These are phyloP conservation scores for Yarrowia sp. DNA, from an alignment of 805 yeast genomes.

Conservation along the genomic window DNA sequence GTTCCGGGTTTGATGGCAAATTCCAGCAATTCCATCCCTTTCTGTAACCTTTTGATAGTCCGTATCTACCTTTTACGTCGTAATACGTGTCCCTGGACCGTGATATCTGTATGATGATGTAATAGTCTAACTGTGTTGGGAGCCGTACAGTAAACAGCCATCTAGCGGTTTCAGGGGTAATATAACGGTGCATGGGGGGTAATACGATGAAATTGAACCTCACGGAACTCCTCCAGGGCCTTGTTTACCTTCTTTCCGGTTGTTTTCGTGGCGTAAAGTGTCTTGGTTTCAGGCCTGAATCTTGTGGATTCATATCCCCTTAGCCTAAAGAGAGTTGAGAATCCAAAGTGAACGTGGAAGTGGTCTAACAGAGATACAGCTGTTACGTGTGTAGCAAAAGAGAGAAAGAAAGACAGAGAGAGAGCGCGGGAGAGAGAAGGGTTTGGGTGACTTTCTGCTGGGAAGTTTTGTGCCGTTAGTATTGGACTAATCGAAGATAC, in stretches of 20 bases:
- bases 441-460: neutral
- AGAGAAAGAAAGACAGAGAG: neutral
- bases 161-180: neutral
- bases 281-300: conserved; percentile 6
- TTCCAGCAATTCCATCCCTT: conserved; percentile 16
- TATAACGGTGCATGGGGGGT: neutral
- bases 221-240: neutral
- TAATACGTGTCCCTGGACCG: conserved; percentile 16
- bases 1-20: conserved; percentile 26
- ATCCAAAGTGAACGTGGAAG: conserved; percentile 13
- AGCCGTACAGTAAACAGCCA: neutral
- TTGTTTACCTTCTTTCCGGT: neutral
- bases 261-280: neutral
- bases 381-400: neutral
- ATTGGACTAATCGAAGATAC: neutral
- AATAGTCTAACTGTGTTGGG: conserved; percentile 3
- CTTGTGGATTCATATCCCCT: neutral
- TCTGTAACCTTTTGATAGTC: conserved; percentile 11
- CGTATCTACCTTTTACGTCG: conserved; percentile 12
- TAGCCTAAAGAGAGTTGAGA: conserved; percentile 23
- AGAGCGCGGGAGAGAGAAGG: neutral
- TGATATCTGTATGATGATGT: conserved; percentile 25
- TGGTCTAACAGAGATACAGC: neutral
- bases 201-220: neutral
- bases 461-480: conserved; percentile 5